Evolutionary conservation across 2,329 filamentous ascomycete species (phyloP).

Genomic region (Trichoderma pleuroti): DNA sequence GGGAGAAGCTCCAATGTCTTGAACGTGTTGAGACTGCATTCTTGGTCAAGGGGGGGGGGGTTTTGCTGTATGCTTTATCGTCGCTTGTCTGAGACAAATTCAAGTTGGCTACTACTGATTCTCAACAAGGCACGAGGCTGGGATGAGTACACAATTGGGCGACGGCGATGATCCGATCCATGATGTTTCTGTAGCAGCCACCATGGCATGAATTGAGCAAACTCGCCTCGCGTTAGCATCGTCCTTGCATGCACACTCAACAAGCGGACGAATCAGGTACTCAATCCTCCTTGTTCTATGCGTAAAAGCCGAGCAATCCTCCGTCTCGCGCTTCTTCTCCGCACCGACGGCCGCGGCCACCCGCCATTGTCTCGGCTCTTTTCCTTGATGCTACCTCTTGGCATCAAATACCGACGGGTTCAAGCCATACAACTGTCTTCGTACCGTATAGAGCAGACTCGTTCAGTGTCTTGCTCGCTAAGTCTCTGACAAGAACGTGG

Average conservation of each 20-base stretch:
- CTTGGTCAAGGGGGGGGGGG: background rate
- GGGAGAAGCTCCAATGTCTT: background rate
- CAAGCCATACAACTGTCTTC: background rate
- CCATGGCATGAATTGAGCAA: background rate
- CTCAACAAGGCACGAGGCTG: background rate
- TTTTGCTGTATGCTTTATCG: background rate
- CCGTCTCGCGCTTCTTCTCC: background rate
- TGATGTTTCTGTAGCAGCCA: background rate
- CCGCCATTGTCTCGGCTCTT: slow-evolving; percentile 1
- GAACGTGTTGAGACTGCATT: background rate
- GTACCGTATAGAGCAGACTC: background rate
- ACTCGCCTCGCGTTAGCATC: background rate
- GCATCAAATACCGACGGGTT: slow-evolving; percentile 1
- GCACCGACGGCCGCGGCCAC: background rate
- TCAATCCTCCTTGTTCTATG: background rate
- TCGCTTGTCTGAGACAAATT: background rate
- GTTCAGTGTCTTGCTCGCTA: background rate
- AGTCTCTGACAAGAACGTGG: background rate
- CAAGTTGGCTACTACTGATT: background rate
- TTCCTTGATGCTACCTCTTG: background rate
- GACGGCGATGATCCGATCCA: background rate
- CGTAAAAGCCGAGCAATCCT: background rate
- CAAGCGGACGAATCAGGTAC: background rate
- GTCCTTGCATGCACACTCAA: background rate
- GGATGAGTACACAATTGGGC: background rate